Evolutionary conservation across 345 rosid species (phyloP).

Genomic region (Syzygium grande): DNA sequence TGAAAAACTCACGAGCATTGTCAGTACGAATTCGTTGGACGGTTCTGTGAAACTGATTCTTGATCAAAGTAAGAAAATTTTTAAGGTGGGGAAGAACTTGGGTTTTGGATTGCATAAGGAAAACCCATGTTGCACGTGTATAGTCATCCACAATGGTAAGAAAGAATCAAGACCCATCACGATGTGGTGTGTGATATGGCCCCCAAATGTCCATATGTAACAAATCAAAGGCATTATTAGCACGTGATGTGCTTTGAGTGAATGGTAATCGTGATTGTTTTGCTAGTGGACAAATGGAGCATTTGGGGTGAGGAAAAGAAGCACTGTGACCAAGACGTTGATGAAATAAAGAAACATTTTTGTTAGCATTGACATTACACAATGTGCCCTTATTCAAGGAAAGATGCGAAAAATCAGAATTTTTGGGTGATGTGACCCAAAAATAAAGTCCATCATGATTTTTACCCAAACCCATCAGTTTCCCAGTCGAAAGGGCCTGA

Average conservation of each 20-base stretch:
- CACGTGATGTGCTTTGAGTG: too few species aligned
- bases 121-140: not conserved
- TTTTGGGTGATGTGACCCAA: not conserved
- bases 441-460: too few species aligned
- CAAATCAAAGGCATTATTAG: not conserved
- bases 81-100: not conserved
- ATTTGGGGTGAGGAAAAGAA: not conserved
- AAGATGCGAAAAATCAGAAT: not conserved
- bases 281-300: not conserved
- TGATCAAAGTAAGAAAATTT: not conserved
- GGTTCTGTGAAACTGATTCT: not conserved
- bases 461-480: not conserved
- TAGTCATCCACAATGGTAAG: not conserved
- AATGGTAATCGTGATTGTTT: not conserved
- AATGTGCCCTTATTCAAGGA: not conserved
- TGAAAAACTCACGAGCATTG: not conserved
- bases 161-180: not conserved
- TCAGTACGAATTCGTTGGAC: not conserved
- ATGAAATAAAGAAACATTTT: not conserved
- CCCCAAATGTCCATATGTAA: not conserved
- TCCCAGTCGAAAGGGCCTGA: not conserved
- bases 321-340: accelerated
- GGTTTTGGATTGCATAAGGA: not conserved
- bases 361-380: not conserved
- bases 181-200: not conserved